These are phyloP conservation scores for Talaromyces sp. DNA, from an alignment of 2,329 filamentous ascomycete species.

Conservation along the genomic window DNA sequence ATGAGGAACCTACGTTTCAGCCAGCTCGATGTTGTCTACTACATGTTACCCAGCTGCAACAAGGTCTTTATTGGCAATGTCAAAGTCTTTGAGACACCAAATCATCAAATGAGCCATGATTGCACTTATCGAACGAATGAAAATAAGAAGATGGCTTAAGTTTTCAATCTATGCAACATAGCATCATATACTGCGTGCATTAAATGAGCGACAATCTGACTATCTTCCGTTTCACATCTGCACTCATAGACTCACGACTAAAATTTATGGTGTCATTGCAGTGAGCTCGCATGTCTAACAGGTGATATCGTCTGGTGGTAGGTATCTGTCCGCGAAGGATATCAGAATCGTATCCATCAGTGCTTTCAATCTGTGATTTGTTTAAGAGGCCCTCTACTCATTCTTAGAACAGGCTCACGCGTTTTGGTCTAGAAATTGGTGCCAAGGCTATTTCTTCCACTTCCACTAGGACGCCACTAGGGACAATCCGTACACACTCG, in stretches of 20 bases:
- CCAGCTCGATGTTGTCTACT: background rate
- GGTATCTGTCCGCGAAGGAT: too few species aligned
- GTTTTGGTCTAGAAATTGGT: background rate
- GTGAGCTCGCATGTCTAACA: background rate
- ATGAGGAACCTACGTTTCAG: background rate
- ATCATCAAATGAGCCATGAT: background rate
- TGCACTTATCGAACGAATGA: background rate
- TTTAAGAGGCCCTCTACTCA: background rate
- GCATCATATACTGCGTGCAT: background rate
- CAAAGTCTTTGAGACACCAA: background rate
- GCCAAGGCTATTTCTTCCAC: background rate
- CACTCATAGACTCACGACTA: background rate
- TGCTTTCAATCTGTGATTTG: background rate
- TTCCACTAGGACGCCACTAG: background rate
- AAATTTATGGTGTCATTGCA: background rate
- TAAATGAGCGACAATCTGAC: background rate
- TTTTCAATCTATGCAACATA: background rate
- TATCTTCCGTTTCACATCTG: too few species aligned
- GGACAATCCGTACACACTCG: background rate
- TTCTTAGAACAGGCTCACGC: background rate
- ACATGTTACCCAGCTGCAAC: background rate
- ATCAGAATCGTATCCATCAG: background rate
- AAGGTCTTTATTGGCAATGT: background rate
- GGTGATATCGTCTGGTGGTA: background rate
- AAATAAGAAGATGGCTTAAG: background rate